A percentile compares a stretch with the other conserved stretches of the same genome.
Evolutionary conservation across 1,139 yeast species (phyloP).

Genomic region (Tardiomyces digboiensis): DNA sequence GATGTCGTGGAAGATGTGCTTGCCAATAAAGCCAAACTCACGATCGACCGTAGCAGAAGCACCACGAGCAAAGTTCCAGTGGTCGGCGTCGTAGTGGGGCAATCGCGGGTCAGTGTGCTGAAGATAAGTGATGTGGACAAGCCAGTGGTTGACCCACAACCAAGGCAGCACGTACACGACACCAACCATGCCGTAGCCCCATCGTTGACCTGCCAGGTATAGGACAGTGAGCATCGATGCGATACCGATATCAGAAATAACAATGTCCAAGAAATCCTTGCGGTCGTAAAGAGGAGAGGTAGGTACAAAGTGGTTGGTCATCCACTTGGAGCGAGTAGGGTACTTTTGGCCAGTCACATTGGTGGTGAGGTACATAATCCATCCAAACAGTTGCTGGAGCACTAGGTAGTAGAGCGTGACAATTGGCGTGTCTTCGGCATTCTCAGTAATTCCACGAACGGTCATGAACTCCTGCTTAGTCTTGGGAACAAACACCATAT

Average conservation of each 20-base stretch:
- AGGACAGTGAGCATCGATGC: constrained; percentile 42
- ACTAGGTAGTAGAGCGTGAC: constrained; percentile 45
- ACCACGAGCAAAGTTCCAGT: constrained; percentile 85
- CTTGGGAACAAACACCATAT: constrained; percentile 75
- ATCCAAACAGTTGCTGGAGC: constrained; percentile 70
- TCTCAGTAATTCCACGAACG: constrained; percentile 33
- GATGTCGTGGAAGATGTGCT: constrained; percentile 76
- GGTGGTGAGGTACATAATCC: constrained; percentile 52
- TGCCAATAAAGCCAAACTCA: constrained; percentile 74
- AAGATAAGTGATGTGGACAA: constrained; percentile 74
- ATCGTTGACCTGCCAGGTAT: constrained; percentile 53
- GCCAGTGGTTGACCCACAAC: constrained; percentile 81
- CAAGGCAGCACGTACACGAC: constrained; percentile 74
- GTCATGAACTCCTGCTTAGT: constrained; percentile 47
- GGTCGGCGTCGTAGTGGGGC: constrained; percentile 66
- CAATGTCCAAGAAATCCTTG: constrained; percentile 58
- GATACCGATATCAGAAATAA: constrained; percentile 68
- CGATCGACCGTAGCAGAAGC: constrained; percentile 86
- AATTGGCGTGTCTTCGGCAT: constrained; percentile 68
- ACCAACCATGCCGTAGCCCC: constrained; percentile 54
- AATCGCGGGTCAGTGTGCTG: constrained; percentile 77
- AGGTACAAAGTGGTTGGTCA: constrained; percentile 62
- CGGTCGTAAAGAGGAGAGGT: constrained; percentile 62
- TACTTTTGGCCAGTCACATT: constrained; percentile 75
- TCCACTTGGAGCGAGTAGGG: constrained; percentile 40